These are phyloP conservation scores for Neonectria magnoliae DNA, from an alignment of 2,329 filamentous ascomycete genomes.

Conservation along the genomic window DNA sequence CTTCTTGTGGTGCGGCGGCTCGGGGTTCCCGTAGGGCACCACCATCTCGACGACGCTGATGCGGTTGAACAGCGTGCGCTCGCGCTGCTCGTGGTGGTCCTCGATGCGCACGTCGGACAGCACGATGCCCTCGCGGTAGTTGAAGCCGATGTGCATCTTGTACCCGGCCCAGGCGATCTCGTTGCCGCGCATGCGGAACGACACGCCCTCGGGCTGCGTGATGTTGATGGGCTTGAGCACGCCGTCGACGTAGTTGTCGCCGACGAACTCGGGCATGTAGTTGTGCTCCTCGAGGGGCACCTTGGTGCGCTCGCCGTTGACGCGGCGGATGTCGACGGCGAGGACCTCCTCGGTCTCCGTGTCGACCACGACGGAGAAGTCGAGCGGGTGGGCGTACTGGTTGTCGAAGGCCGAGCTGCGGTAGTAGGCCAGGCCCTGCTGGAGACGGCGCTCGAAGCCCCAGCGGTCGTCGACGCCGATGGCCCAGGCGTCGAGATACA, in stretches of 20 bases:
- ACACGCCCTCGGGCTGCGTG: constrained; percentile 53
- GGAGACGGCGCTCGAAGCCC: constrained; percentile 74
- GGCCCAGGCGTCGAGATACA: constrained; percentile 87
- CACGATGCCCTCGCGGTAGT: constrained; percentile 75
- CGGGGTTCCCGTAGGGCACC: constrained; percentile 80
- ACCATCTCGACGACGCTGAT: constrained; percentile 77
- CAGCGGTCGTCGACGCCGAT: constrained; percentile 85
- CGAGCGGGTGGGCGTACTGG: constrained; percentile 66
- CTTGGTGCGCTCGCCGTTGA: constrained; percentile 60
- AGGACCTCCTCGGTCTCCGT: constrained; percentile 61
- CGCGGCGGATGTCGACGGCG: constrained; percentile 53
- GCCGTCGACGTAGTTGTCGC: constrained; percentile 48
- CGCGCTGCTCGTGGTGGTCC: constrained; percentile 52
- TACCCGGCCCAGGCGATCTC: constrained; percentile 70
- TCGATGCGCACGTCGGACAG: constrained; percentile 76
- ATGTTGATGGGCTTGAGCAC: constrained; percentile 52
- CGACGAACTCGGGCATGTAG: constrained; percentile 50
- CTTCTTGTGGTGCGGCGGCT: constrained; percentile 82
- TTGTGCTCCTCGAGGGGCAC: constrained; percentile 52
- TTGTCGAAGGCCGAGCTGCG: constrained; percentile 76
- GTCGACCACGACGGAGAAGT: constrained; percentile 56
- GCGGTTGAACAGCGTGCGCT: constrained; percentile 72
- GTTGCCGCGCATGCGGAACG: constrained; percentile 59
- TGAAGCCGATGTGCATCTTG: constrained; percentile 78
- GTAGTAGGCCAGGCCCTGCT: constrained; percentile 87